phyloP scores from a whole-genome alignment of 2,329 filamentous ascomycete genomes.

The Trichoderma lentiforme region DNA sequence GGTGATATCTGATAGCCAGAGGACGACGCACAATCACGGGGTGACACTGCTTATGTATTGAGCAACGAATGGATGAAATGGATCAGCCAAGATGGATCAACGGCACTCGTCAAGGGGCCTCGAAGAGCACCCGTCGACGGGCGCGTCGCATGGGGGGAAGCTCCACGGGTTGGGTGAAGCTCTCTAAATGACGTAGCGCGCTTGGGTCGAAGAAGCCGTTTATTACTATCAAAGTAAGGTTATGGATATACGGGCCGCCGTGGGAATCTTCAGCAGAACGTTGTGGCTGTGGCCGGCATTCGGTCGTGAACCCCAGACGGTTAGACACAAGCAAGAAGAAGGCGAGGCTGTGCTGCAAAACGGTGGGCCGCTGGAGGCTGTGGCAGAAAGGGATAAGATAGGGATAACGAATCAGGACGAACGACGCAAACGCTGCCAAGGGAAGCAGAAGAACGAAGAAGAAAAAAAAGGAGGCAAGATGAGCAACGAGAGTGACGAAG shows the following conservation, averaged over 20 bases:
- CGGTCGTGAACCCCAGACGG: constrained; percentile 1
- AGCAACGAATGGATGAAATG: constrained; percentile 5
- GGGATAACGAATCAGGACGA: not conserved
- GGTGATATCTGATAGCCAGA: not conserved
- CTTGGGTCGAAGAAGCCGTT: not conserved
- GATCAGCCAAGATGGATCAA: not conserved
- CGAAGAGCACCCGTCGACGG: constrained; percentile 18
- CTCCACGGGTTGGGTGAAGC: not conserved
- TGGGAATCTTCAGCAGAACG: not conserved
- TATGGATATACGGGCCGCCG: constrained; percentile 1
- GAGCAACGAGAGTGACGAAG: not conserved
- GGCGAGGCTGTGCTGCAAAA: constrained; percentile 14
- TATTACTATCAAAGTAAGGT: constrained; percentile 7
- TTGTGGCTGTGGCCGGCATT: constrained; percentile 19
- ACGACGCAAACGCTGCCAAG: not conserved
- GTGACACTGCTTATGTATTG: not conserved
- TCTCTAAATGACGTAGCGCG: constrained; percentile 15
- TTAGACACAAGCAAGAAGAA: not conserved
- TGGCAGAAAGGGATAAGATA: constrained; percentile 3
- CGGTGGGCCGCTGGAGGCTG: constrained; percentile 12
- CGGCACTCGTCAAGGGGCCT: constrained; percentile 17
- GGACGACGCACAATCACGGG: not conserved
- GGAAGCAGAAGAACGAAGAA: not conserved
- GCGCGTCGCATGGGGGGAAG: constrained; percentile 17
- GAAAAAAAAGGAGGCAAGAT: not conserved